Percentiles rank a stretch among this genome's conserved stretches.
These are phyloP conservation scores for Termitomyces sp. DNA, from an alignment of 768 basidiomycete species.

Conservation along the genomic window DNA sequence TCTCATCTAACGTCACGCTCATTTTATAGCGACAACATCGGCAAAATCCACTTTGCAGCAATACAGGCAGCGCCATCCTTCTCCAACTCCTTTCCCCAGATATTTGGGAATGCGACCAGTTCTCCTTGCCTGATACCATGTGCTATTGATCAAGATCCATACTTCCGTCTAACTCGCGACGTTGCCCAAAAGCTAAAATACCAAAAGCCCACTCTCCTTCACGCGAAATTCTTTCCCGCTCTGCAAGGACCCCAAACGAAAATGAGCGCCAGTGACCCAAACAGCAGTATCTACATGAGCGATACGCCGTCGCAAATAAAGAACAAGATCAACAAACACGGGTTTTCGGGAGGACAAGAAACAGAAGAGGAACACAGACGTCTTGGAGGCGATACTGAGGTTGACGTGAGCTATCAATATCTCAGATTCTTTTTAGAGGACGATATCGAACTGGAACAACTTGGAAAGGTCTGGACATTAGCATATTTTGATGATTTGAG, in stretches of 20 bases:
- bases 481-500: not conserved
- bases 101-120: constrained; percentile 77
- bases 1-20: not conserved
- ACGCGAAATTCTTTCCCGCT: constrained; percentile 97
- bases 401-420: constrained; percentile 95
- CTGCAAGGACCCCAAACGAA: constrained; percentile 97
- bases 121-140: constrained; percentile 95
- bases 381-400: constrained; percentile 87
- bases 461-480: constrained; percentile 59
- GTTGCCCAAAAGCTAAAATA: constrained; percentile 92
- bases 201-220: constrained; percentile 88
- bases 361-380: constrained; percentile 92
- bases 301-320: constrained; percentile 92
- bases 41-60: constrained; percentile 93
- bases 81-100: constrained; percentile 97
- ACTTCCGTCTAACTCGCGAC: constrained; percentile 97
- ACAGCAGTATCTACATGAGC: constrained; percentile 94
- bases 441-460: constrained; percentile 74
- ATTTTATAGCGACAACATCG: constrained; percentile 88
- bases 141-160: constrained; percentile 96
- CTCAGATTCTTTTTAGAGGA: constrained; percentile 93
- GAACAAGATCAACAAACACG: constrained; percentile 94
- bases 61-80: constrained; percentile 96
- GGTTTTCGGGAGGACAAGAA: constrained; percentile 92
- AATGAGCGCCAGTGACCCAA: constrained; percentile 95